A percentile compares a stretch with the other conserved stretches of the same genome.
These are phyloP conservation scores for Zymoseptoria brevis DNA, from an alignment of 2,329 filamentous ascomycete genomes.

Conservation along the genomic window DNA sequence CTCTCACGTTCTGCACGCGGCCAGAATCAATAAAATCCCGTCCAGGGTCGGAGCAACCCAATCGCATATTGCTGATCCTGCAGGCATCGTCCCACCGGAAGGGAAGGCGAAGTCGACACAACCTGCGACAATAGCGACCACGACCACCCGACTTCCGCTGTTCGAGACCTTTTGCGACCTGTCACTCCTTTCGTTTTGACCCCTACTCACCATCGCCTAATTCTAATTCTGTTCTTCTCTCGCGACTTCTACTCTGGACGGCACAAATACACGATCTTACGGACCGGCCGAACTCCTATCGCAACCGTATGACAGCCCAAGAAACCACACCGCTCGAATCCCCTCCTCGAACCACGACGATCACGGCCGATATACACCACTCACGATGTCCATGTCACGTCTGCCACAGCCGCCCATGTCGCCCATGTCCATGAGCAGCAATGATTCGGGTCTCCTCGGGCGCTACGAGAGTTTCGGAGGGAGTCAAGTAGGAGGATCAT, in stretches of 20 bases:
- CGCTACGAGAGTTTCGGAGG: constrained; percentile 15
- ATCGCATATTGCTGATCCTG: neutral
- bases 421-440: constrained; percentile 71
- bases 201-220: neutral
- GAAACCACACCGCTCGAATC: neutral
- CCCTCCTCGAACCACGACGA: constrained; percentile 1
- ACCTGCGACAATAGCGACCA: neutral
- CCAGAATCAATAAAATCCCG: neutral
- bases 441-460: constrained; percentile 49
- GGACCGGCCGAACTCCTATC: neutral
- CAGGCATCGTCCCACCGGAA: neutral
- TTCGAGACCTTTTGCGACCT: neutral
- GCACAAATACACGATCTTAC: neutral
- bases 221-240: neutral
- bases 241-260: neutral
- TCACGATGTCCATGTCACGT: neutral
- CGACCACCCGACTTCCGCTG: neutral
- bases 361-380: neutral
- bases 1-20: neutral
- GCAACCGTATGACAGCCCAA: neutral
- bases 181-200: neutral
- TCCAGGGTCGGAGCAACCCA: neutral
- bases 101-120: neutral
- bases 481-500: neutral
- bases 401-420: constrained; percentile 43